Base-by-base conservation (phyloP, 805 yeast species). In the Lachancea fermentati region DNA sequence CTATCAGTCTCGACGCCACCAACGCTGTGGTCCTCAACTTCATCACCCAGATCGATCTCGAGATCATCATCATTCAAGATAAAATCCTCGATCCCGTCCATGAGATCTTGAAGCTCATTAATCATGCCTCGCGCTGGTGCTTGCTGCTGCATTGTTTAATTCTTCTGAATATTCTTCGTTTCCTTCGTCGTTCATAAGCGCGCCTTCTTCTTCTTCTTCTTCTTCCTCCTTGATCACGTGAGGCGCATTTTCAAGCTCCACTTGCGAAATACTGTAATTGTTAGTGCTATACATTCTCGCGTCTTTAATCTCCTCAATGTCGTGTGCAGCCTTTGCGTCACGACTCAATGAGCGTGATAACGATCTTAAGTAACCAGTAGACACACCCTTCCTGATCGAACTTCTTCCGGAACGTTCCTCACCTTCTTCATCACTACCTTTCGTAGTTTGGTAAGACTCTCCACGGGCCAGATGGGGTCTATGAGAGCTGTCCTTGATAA, bases 381-480 rank as follows among this genome's bases (percentile, higher is more conserved):
- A 65, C 3, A 62, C 54, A 29, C 63, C 65, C 13, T 56, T 61
- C 36, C 45, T 48, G 19, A 47, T 43, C 18, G 43, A 29, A 2
- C 52, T 44, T 36, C 59, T 49, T 17, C 54, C 56, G 15, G 46
- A 36, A 14, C 58, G 42, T 25, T 49, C 57, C 13, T 24, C 36
- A 15, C 28, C 28, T 43, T 67, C 69, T 41, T 63, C 65, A 13
- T 66, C 53, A 19, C 72, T 76, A 7, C 26, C 26, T 36, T 70
- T 67, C 8, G 78, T 75, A 51, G 75, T 73, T 51, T 80, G 84
- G 55, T 82, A 82, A 1, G 88, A 78, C 47, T 81, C 89, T 28
- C 91, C 93, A 45, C 84, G 69, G 2, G 91, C 89, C 51, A 83
- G 67, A 60, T 81, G 85, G 1, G 88, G 87, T 42, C 56, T 67